Percentiles rank a stretch among this genome's conserved stretches.
phyloP scores from a whole-genome alignment of 2,329 filamentous ascomycete genomes.

The Ceratocystis lukuohia region DNA sequence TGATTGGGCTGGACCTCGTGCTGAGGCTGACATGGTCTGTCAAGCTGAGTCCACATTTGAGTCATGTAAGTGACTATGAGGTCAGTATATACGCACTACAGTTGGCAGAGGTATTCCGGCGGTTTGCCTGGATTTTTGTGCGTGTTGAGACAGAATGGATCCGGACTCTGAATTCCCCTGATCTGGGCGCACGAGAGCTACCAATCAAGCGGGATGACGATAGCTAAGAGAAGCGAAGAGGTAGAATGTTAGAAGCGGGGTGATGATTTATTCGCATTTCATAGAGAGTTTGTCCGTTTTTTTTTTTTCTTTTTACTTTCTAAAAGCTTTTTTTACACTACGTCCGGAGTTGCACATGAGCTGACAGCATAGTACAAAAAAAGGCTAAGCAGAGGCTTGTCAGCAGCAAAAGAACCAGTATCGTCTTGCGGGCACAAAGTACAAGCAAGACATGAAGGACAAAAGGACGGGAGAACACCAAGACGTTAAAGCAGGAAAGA shows the following conservation, averaged over 20 bases:
- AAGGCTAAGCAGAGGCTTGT: neutral
- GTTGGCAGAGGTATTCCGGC: constrained; percentile 68
- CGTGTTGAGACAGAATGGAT: constrained; percentile 89
- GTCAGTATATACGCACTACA: constrained; percentile 79
- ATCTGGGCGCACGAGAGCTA: constrained; percentile 63
- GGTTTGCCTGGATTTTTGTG: constrained; percentile 97
- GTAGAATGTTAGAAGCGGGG: neutral
- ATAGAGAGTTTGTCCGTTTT: neutral
- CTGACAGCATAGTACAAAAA: neutral
- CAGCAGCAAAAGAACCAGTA: neutral
- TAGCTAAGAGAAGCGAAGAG: constrained; percentile 22
- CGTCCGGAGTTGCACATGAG: neutral
- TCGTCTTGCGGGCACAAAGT: neutral
- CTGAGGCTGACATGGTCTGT: constrained; percentile 84
- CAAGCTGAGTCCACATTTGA: constrained; percentile 69
- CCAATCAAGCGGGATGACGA: constrained; percentile 43
- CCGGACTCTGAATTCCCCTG: constrained; percentile 47
- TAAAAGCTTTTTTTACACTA: neutral
- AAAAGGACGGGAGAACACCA: neutral
- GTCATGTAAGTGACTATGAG: constrained; percentile 76
- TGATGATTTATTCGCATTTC: constrained; percentile 3
- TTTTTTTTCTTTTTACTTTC: too few relatives aligned
- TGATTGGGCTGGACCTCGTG: constrained; percentile 63
- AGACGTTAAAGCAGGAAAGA: neutral
- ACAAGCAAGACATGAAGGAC: neutral